phyloP scores from a whole-genome alignment of 345 rosid species.

The Linum trigynum region DNA sequence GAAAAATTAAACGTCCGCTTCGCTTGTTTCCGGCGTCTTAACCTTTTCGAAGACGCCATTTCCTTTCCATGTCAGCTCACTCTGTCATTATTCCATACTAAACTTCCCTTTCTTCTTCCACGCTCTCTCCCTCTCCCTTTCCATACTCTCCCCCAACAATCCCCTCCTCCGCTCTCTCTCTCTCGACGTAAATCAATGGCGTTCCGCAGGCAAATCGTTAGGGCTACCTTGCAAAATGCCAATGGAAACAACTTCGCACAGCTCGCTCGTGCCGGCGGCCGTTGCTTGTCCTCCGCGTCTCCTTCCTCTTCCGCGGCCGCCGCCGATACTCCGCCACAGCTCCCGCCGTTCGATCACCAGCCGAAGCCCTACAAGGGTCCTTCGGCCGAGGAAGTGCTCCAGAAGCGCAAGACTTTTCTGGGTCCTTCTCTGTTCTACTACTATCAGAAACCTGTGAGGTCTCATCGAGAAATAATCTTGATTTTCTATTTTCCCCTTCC shows the following conservation, averaged over 20 bases:
- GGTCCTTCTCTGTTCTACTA: conserved; percentile 84
- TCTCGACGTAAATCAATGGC: conserved; percentile 24
- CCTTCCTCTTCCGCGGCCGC: conserved; percentile 13
- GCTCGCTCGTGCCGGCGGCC: conserved; percentile 1
- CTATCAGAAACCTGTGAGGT: conserved; percentile 76
- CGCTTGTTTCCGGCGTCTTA: too few species aligned
- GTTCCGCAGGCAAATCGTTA: conserved; percentile 31
- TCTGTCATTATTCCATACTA: too few species aligned
- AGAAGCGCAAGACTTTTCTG: conserved; percentile 69
- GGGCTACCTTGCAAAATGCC: conserved; percentile 21
- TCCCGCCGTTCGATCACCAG: conserved; percentile 62
- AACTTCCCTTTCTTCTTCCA: too few species aligned
- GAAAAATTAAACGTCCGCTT: too few species aligned
- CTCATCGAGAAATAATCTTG: not conserved
- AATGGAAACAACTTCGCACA: conserved; percentile 5
- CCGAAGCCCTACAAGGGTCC: conserved; percentile 76
- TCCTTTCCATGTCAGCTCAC: too few species aligned
- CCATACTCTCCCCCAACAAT: too few species aligned
- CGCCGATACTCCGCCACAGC: conserved; percentile 34
- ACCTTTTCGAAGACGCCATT: too few species aligned
- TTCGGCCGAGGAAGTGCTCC: conserved; percentile 50
- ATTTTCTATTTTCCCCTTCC: not conserved
- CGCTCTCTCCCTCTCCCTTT: too few species aligned
- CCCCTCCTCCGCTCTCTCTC: too few species aligned
- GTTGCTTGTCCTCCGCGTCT: conserved; percentile 17